Evolutionary conservation across 495 filamentous ascomycete species (phyloP), one percentile per base, ranked within the genome.

Genomic region (Monascus purpureus): DNA sequence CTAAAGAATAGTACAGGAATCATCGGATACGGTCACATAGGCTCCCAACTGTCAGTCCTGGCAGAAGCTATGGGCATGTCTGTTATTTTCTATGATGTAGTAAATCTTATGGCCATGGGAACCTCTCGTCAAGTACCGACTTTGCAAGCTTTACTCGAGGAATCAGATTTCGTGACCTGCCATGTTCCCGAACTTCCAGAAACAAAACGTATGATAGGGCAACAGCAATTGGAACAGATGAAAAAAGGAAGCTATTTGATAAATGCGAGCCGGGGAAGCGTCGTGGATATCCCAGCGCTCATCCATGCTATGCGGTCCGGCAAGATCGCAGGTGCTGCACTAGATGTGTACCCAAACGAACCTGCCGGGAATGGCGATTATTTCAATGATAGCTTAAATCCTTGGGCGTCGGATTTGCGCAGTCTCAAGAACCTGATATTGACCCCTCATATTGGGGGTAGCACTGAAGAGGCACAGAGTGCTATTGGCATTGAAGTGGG

Each of bases 31-130:
- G 92, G 92, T 29, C 92, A 99, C 45, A 96, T 99, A 45, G 92
- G 92, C 39, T 88, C 82, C 32, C 92, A 99, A 53, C 65, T 99
- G 30, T 95, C 88, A 1, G 92, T 99, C 23, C 66, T 99, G 31
- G 85, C 88, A 14, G 92, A 99, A 55, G 75, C 88, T 13, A 92
- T 99, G 82, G 88, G 92, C 16, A 94, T 99, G 86, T 74, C 67
- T 2, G 90, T 99, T 38, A 79, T 95, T 41, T 96, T 90, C 63
- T 95, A 88, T 48, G 92, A 99, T 55, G 72, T 92, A 6, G 54
- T 92, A 30, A 90, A 83, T 43, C 62, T 95, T 31, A 96, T 99
- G 88, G 79, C 81, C 15, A 56, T 99, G 46, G 92, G 92, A 26
- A 87, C 77, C 3, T 73, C 86, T 15, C 72, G 68, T 41, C 92